Evolutionary conservation across 192 early-diverging fungal species (phyloP), one percentile per base, ranked within the genome.

Genomic region (Mycoemilia scoparia): DNA sequence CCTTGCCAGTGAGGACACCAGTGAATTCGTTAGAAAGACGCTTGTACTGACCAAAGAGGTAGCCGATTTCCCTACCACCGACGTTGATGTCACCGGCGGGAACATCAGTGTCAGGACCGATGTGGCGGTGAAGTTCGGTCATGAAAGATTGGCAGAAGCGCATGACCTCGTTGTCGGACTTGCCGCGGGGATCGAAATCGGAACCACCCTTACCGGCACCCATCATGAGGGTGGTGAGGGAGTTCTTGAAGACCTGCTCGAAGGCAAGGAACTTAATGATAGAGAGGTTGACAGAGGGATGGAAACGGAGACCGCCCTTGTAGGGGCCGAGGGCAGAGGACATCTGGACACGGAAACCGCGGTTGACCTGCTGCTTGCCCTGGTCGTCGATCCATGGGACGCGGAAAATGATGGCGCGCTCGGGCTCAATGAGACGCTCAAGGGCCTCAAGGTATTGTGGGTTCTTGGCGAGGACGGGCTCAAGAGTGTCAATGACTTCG

Each of bases 201-300:
- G 49, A 57, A 30, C 64, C 64, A 24, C 64, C 64, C 60, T 66
- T 66, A 28, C 55, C 64, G 27, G 54, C 55, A 39, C 61, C 61
- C 51, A 67, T 67, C 53, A 54, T 57, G 28, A 67, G 52, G n/a
- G 51, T 59, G 24, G 61, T 64, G 25, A 67, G 62, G 38, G 64
- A 56, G 56, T 64, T 67, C 56, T 67, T 67, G 54, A 67, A 67
- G 26, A 53, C 64, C 52, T 67, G 64, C 49, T 67, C 64, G 34
- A 64, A 67, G 35, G 56, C 64, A 28, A 67, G 52, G 51, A 67
- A 67, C 51, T 64, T 64, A 42, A 67, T 51, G 16, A 67, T 53
- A 5, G 64, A 64, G 24, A 67, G 54, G 41, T 64, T 67, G 52
- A 67, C 64, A 4, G 64, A 52, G 7, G 62, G 64, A 37, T 67